phyloP scores from a whole-genome alignment of 2,329 filamentous ascomycete species.

The Monosporascus sp. region DNA sequence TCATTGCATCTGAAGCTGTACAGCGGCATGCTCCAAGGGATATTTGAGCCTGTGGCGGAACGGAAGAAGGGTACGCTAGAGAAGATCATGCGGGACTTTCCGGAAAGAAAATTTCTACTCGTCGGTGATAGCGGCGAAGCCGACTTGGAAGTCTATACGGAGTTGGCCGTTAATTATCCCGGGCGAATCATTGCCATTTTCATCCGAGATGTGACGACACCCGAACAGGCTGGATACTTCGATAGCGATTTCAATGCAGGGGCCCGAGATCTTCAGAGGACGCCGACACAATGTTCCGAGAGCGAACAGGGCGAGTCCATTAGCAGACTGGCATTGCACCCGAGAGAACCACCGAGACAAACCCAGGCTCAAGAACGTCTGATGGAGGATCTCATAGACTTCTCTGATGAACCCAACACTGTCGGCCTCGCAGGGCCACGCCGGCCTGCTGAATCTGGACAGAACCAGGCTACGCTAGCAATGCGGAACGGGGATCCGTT shows the following conservation, averaged over 20 bases:
- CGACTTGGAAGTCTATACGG: conserved; percentile 94
- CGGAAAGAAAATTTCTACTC: conserved; percentile 79
- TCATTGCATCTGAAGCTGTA: conserved; percentile 97
- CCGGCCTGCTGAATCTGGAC: conserved; percentile 24
- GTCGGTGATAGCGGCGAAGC: conserved; percentile 96
- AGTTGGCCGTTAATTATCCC: conserved; percentile 80
- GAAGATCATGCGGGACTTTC: conserved; percentile 82
- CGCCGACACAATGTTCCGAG: conserved; percentile 4
- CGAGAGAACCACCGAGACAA: conserved; percentile 19
- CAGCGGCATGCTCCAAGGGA: conserved; percentile 92
- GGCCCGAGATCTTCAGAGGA: conserved; percentile 20
- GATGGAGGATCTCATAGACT: conserved; percentile 58
- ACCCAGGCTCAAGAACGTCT: conserved; percentile 28
- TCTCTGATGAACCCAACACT: conserved; percentile 47
- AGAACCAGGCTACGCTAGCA: conserved; percentile 20
- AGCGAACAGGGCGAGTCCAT: conserved; percentile 14
- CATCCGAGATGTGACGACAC: conserved; percentile 90
- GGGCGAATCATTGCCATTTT: conserved; percentile 81
- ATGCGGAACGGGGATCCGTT: conserved; percentile 20
- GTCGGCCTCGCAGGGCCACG: conserved; percentile 29
- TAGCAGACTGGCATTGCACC: conserved; percentile 28
- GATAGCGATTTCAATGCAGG: conserved; percentile 47
- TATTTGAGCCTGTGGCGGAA: conserved; percentile 95
- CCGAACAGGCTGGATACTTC: conserved; percentile 69
- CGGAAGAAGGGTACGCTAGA: conserved; percentile 86